Conservation (phyloP, 1,139 yeast species). For the Taphrina populina region DNA sequence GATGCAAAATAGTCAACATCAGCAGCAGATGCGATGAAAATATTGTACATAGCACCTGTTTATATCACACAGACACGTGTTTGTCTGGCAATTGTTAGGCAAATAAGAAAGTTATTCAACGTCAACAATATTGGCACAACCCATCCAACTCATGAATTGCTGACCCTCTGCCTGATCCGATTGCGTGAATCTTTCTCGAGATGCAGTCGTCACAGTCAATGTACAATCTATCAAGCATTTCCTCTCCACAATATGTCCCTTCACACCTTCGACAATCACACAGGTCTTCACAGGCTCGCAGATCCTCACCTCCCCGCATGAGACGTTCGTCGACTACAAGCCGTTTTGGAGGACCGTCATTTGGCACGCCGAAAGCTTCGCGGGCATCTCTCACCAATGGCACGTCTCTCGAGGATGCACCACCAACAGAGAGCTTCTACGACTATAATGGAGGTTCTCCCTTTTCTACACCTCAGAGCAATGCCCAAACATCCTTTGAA, state of each 20-base stretch:
- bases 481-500: not conserved
- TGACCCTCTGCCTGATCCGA: no score
- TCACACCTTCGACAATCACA: constrained; percentile 31
- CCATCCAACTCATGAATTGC: no score
- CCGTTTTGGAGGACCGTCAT: constrained; percentile 36
- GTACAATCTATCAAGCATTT: constrained; percentile 23
- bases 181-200: no score
- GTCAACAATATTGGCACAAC: no score
- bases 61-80: no score
- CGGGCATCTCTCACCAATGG: constrained; percentile 20
- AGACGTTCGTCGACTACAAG: constrained; percentile 31
- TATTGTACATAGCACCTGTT: no score
- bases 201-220: constrained; percentile 33
- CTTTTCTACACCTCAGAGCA: not conserved
- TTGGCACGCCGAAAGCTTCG: constrained; percentile 36
- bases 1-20: constrained; percentile 8
- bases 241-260: constrained; percentile 28
- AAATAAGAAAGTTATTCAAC: no score
- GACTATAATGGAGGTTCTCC: constrained; percentile 34
- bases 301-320: constrained; percentile 20
- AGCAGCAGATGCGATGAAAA: constrained; percentile 12
- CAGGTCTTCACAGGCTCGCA: constrained; percentile 2
- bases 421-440: constrained; percentile 37
- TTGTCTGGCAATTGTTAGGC: no score
- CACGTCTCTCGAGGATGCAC: constrained; percentile 35